Base-by-base conservation (phyloP, 176 grass and related monocot genomes). In the Saccharum officinarum region DNA sequence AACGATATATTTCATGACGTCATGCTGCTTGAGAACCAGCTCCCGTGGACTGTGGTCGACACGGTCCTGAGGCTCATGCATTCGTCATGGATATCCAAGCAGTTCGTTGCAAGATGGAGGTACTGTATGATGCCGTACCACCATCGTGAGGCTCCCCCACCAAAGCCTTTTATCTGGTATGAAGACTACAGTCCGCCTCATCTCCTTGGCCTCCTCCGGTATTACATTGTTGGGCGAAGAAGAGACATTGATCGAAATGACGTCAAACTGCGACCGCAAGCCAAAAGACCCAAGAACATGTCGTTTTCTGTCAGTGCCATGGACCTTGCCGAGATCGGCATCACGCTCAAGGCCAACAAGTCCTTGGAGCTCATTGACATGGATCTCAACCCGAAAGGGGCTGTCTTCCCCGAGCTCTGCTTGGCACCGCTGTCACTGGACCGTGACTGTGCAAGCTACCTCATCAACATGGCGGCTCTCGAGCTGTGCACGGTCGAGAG, bases 21-120 rank as follows among this genome's bases (percentile, higher is more conserved):
- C 28, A 75, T 54, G 46, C 28, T 75, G 9, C 46, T 75, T 5
- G 73, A 75, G 73, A 75, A 75, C 73, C 73, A 75, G 73, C 26
- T 75, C 47, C 73, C 47, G 1, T 75, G 73, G 47, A 8, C 0
- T 0, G 46, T 75, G 46, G 46, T 75, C 10, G 3, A 75, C 9
- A 1, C 0, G 0, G 46, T 75, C 8, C 3, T 75, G 15, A 6
- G 10, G 1, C 22, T 63, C 10, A 0, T 55, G 55, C 4, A 0
- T 0, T 1, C 0, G 4, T 0, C n/a, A 25, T 13, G 1, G 10
- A 25, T 28, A 25, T 0, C 25, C 3, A 28, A 22, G 8, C 1
- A 3, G 1, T 76, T 76, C 17, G 9, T 55, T 2, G 6, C 12
- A 5, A 11, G 0, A 3, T 22, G 0, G 3, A 55, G 50, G 36